Evolutionary conservation across 257 asterid genomes (phyloP).

Genomic region (Galeopsis tetrahit): DNA sequence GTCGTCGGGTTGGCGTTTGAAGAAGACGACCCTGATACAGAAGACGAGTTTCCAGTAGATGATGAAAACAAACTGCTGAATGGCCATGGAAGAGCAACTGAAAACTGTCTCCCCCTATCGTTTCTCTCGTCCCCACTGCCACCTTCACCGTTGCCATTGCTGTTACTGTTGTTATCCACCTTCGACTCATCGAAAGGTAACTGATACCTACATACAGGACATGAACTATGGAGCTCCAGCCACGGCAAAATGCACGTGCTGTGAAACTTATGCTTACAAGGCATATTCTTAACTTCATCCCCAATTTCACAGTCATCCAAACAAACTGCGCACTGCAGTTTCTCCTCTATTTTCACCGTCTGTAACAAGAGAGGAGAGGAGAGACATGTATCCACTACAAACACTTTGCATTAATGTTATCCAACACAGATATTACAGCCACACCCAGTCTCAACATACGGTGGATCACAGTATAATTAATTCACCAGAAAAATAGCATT

Average conservation of each 20-base stretch:
- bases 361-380: slow-evolving; percentile 42
- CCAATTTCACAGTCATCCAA: slow-evolving; percentile 85
- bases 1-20: slow-evolving; percentile 43
- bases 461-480: background rate
- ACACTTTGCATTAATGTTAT: background rate
- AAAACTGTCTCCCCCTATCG: slow-evolving; percentile 56
- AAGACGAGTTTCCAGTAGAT: slow-evolving; percentile 36
- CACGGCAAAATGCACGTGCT: slow-evolving; percentile 75
- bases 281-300: slow-evolving; percentile 72
- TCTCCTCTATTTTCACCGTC: slow-evolving; percentile 50
- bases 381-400: background rate
- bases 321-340: slow-evolving; percentile 69
- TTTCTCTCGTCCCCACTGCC: slow-evolving; percentile 40
- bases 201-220: slow-evolving; percentile 82
- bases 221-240: slow-evolving; percentile 91
- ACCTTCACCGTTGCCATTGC: slow-evolving; percentile 10
- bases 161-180: slow-evolving; percentile 40
- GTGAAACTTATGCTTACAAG: slow-evolving; percentile 86
- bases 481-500: background rate
- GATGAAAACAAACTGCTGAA: slow-evolving; percentile 67
- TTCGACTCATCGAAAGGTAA: slow-evolving; percentile 75
- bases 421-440: slow-evolving; percentile 6
- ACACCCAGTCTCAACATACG: background rate
- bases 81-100: slow-evolving; percentile 81
- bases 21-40: slow-evolving; percentile 28